Evolutionary conservation across 129 eudicot genomes (phyloP), one percentile per base, ranked within the genome.

Genomic region (Smallanthus sonchifolius): DNA sequence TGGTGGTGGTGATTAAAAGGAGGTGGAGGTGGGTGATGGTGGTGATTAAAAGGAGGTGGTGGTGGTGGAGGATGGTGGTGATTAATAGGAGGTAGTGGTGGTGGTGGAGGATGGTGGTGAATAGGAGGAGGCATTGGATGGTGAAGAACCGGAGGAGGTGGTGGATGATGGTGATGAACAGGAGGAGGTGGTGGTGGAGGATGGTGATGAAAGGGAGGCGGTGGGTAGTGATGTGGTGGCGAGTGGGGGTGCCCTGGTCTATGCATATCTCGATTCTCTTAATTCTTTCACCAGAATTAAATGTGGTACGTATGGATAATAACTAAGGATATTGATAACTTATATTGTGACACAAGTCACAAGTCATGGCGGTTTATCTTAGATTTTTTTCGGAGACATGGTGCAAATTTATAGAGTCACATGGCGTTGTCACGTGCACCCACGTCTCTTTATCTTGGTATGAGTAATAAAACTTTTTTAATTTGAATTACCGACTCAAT

Each of bases 21-120:
- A n/a, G 69, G 14, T 7, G 69, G 69, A 7, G 69, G 69, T 9
- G 69, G 47, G 8, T 16, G 15, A 9, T 65, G 69, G 15, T 38
- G 47, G 10, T n/a, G n/a, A n/a, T n/a, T n/a, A n/a, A 11, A 4
- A 49, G 56, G 56, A 49, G 56, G 35, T 19, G 61, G 60, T 4
- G 80, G 75, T 7, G 80, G 75, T 13, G 75, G 75, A 2, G 67
- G 69, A 10, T 74, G 80, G 34, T 57, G 75, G 75, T 76, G 74
- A n/a, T 67, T 59, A 36, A 10, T 8, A 40, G 2, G 5, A 24
- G 17, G 19, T 0, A 40, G 73, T 7, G 76, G 81, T 15, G 76
- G 81, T n/a, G 73, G 57, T n/a, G n/a, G n/a, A n/a, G n/a, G n/a
- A n/a, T n/a, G n/a, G n/a, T n/a, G n/a, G n/a, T n/a, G n/a, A n/a